Conservation (phyloP, 2,329 filamentous ascomycete genomes). For the Dactylellina sp. region DNA sequence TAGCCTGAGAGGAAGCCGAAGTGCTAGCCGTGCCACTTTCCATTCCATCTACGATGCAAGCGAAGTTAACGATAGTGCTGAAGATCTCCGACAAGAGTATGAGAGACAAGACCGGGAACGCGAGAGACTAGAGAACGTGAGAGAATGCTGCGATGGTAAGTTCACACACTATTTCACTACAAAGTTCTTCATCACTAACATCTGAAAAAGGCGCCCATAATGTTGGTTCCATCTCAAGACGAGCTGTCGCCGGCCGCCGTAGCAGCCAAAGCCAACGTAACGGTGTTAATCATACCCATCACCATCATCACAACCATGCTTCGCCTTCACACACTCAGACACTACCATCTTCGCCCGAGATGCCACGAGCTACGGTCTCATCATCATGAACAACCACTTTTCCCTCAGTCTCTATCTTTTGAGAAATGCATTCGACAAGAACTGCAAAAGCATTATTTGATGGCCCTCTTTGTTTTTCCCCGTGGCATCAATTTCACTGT, state of each 20-base stretch:
- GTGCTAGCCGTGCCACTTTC: constrained; percentile 65
- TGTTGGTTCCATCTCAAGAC: constrained; percentile 70
- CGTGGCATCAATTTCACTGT: constrained; percentile 35
- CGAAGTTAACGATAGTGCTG: constrained; percentile 79
- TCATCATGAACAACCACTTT: constrained; percentile 22
- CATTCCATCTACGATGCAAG: constrained; percentile 68
- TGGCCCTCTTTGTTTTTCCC: constrained; percentile 12
- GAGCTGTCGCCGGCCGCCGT: constrained; percentile 58
- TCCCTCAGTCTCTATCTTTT: constrained; percentile 9
- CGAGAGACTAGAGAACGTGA: constrained; percentile 89
- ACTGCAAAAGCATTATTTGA: constrained; percentile 30
- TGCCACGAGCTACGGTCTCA: constrained; percentile 43
- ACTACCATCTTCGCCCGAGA: constrained; percentile 43
- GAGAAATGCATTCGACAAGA: constrained; percentile 32
- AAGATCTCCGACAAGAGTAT: constrained; percentile 83
- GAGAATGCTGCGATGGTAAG: constrained; percentile 97
- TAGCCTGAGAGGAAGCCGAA: constrained; percentile 69
- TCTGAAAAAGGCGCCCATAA: constrained; percentile 76
- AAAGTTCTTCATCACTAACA: constrained; percentile 39
- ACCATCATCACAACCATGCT: constrained; percentile 31
- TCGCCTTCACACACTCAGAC: constrained; percentile 26
- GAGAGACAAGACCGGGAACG: constrained; percentile 81
- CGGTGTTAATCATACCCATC: constrained; percentile 18
- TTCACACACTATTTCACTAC: constrained; percentile 55
- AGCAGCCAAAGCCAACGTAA: constrained; percentile 66